These are phyloP conservation scores for Chalaropsis thielavioides DNA, from an alignment of 2,329 filamentous ascomycete species.

Conservation along the genomic window DNA sequence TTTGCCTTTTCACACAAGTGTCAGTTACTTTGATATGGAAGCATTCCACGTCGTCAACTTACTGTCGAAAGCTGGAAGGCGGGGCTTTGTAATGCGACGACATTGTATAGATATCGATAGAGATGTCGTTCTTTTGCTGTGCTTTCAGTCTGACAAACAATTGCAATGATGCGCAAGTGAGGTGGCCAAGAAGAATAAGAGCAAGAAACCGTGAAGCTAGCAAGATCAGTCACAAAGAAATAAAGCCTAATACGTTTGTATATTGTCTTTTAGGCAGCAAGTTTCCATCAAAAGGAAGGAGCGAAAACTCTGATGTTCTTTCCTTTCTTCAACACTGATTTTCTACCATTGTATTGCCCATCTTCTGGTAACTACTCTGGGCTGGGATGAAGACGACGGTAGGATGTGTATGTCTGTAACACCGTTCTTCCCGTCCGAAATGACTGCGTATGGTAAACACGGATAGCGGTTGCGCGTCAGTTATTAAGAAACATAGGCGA, in stretches of 20 bases:
- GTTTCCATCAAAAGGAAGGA: neutral
- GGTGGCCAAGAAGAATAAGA: neutral
- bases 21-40: neutral
- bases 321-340: too few relatives aligned
- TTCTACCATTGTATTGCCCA: neutral
- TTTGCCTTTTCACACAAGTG: neutral
- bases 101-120: neutral
- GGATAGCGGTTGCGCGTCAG: neutral
- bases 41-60: neutral
- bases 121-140: neutral
- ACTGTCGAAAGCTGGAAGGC: neutral
- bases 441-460: neutral
- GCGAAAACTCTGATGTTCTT: neutral
- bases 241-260: too few relatives aligned
- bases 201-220: neutral
- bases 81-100: neutral
- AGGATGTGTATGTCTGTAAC: neutral
- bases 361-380: neutral
- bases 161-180: neutral
- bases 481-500: too few relatives aligned
- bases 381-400: neutral
- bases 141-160: neutral
- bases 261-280: neutral
- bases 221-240: neutral
- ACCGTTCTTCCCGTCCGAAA: neutral